These are phyloP conservation scores for Atalantia buxifolia DNA, from an alignment of 345 rosid species.

Conservation along the genomic window DNA sequence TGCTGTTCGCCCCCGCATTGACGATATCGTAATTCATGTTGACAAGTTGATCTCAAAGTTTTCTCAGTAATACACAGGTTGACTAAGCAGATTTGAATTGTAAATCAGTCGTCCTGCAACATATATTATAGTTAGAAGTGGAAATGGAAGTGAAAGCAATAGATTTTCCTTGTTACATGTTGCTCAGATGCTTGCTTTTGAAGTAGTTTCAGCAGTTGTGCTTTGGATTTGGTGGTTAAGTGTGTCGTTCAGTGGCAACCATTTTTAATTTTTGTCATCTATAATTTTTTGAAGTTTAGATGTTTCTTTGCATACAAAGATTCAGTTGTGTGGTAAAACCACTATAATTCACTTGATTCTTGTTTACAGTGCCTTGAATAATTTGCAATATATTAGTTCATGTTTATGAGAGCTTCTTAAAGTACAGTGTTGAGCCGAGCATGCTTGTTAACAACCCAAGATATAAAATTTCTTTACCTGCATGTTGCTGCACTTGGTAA, in stretches of 20 bases:
- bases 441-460: background rate
- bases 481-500: too few species aligned
- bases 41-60: conserved; percentile 90
- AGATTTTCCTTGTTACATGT: conserved; percentile 3
- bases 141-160: conserved; percentile 12
- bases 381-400: background rate
- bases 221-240: background rate
- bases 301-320: conserved; percentile 4
- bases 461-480: too few species aligned
- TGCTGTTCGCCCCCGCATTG: conserved; percentile 81
- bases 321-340: conserved; percentile 8
- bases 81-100: background rate
- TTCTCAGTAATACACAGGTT: conserved; percentile 31
- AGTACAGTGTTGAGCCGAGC: background rate
- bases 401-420: background rate
- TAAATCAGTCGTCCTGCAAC: background rate
- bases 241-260: background rate
- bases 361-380: background rate
- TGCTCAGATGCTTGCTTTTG: conserved; percentile 11
- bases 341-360: background rate
- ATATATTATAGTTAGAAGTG: conserved; percentile 7
- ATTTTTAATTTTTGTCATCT: background rate
- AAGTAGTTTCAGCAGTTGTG: conserved; percentile 13
- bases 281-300: conserved; percentile 13
- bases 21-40: conserved; percentile 85